Percentiles rank a stretch among this genome's conserved stretches.
These are phyloP conservation scores for Didymella pinodella DNA, from an alignment of 2,329 filamentous ascomycete species.

Conservation along the genomic window DNA sequence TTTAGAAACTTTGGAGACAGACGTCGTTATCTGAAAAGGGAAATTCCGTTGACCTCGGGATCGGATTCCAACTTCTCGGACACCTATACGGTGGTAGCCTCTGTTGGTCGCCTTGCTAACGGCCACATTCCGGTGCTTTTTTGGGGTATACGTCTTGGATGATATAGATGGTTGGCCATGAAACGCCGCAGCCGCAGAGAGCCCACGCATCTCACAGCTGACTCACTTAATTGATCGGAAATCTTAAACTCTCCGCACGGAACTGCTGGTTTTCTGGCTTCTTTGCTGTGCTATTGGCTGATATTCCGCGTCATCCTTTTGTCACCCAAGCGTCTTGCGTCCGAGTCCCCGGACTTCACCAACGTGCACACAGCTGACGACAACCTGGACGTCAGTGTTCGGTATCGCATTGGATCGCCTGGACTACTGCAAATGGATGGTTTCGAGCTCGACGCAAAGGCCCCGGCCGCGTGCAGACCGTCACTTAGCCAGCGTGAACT, in stretches of 20 bases:
- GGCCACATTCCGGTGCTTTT: slow-evolving; percentile 25
- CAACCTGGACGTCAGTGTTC: neutral
- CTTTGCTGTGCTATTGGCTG: slow-evolving; percentile 5
- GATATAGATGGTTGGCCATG: slow-evolving; percentile 29
- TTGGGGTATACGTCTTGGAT: slow-evolving; percentile 19
- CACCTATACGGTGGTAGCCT: slow-evolving; percentile 21
- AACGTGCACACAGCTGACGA: neutral
- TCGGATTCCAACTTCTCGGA: slow-evolving; percentile 13
- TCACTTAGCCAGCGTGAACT: slow-evolving; percentile 2
- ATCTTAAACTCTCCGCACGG: slow-evolving; percentile 13
- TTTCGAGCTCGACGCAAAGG: neutral
- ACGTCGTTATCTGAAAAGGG: slow-evolving; percentile 10
- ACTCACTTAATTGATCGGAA: slow-evolving; percentile 20
- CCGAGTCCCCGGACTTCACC: neutral
- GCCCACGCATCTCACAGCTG: slow-evolving; percentile 20
- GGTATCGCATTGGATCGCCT: neutral
- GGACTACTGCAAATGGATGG: slow-evolving; percentile 1
- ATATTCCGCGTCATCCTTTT: neutral
- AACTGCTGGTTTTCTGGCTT: neutral
- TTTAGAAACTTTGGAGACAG: slow-evolving; percentile 9
- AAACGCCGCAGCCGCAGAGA: slow-evolving; percentile 15
- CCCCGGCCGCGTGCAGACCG: slow-evolving; percentile 1
- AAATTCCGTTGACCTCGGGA: slow-evolving; percentile 11
- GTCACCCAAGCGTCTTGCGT: neutral
- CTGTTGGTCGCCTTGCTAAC: slow-evolving; percentile 22